Base-by-base conservation (phyloP, 2,329 filamentous ascomycete genomes). In the Colletotrichum aenigma region DNA sequence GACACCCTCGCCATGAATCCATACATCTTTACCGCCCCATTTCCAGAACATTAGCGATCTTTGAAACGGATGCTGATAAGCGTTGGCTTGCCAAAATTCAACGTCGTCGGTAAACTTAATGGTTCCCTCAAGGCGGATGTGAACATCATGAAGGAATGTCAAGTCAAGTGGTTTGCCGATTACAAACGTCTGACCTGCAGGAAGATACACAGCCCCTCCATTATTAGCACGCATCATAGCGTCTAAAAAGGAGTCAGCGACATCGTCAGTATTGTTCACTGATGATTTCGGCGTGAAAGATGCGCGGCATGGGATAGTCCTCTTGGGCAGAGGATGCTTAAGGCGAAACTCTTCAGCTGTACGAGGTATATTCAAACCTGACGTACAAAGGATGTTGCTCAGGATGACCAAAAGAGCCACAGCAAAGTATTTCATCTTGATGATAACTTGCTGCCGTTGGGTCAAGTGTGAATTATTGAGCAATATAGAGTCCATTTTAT, bases 1-100 rank as follows among this genome's bases (percentile, higher is more conserved):
- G 16, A 88, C 84, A 58, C 91, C 87, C 15, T 87, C 85, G 58
- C 92, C 92, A 71, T 87, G 90, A 78, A 93, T 91, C 76, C 88
- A 90, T 80, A 93, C 90, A 76, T 91, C 85, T 76, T 89, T 87
- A 13, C 91, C 91, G 71, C 91, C 91, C 91, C 91, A 93, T 66
- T 91, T 89, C 89, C 90, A 92, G 79, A 92, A 93, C 71, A 90
- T 90, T 71, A 92, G 89, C 4, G 88, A 91, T 76, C 87, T 85
- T 77, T 87, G 84, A 78, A 88, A 87, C 0, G 85, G 83, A 70
- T 87, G 84, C 16, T 79, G 79, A 79, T 84, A 87, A 48, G 85
- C 82, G 71, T 86, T 82, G 16, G 80, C 76, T 78, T 87, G 86
- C 86, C 86, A 87, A 80, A 85, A 87, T 6, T 82, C 77, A 5